Evolutionary conservation across 345 rosid species (phyloP).

Genomic region (Rhodamnia argentea): DNA sequence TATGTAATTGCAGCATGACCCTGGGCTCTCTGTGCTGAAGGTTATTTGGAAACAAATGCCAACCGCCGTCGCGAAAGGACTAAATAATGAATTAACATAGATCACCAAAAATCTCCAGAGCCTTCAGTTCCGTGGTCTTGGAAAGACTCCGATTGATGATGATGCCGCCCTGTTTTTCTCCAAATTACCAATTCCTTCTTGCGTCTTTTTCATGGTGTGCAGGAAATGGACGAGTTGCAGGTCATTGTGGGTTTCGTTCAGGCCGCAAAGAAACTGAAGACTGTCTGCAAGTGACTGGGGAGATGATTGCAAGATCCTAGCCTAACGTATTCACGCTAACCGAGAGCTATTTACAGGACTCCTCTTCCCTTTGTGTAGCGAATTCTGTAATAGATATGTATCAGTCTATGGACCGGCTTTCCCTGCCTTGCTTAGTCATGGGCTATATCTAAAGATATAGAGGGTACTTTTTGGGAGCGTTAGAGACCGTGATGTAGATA

Average conservation of each 20-base stretch:
- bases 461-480: not conserved
- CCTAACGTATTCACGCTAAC: not conserved
- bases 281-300: conserved; percentile 37
- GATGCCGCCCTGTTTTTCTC: not conserved
- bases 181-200: not conserved
- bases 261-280: conserved; percentile 81
- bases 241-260: conserved; percentile 91
- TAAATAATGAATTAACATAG: not conserved
- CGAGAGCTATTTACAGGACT: not conserved
- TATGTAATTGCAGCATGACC: not conserved
- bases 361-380: not conserved
- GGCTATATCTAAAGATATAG: not conserved
- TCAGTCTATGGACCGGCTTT: not conserved
- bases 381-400: conserved; percentile 27
- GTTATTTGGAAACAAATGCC: not conserved
- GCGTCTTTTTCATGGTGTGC: conserved; percentile 1
- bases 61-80: not conserved
- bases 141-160: not conserved
- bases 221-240: conserved; percentile 98
- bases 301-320: not conserved
- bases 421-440: not conserved
- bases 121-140: not conserved
- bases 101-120: not conserved
- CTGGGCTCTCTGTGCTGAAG: not conserved
- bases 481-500: not conserved